Evolutionary conservation across 768 basidiomycete genomes (phyloP), one percentile per base, ranked within the genome.

Genomic region (Austroboletus eburneus): DNA sequence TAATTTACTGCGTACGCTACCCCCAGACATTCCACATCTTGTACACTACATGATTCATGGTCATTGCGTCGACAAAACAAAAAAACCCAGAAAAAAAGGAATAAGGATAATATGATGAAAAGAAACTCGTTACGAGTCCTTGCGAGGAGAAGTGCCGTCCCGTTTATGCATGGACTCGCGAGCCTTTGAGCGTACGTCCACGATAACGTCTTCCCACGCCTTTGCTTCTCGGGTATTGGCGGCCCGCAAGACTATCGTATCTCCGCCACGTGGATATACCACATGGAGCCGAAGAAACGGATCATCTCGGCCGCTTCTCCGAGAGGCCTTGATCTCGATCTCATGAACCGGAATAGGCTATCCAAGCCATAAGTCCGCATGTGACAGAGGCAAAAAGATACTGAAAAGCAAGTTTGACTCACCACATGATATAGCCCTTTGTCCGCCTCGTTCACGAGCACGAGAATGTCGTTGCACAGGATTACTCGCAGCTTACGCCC

Each of bases 391-490:
- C 27, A 27, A 27, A 27, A 12, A 27, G 27, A 27, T 27, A 6
- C 27, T 6, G 7, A 32, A 32, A 12, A 34, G 7, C 14, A 34
- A 5, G 34, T 35, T 20, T 9, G 27, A 69, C 82, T 56, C 43
- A 92, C 92, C 80, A 92, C 87, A 32, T 87, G 79, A 65, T 94
- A 94, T 13, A 95, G 61, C 12, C 80, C 81, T 50, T 76, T 80
- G 22, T 77, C 77, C 1, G 66, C 64, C 25, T 82, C 83, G 54
- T 93, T 90, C 17, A 91, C 85, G 46, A 98, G 72, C 3, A 97
- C 81, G 39, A 97, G 64, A 34, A 95, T 87, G 59, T 97, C 95
- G 58, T 79, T 95, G 58, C 93, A 97, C 51, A 98, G 65, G 65
- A 92, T 83, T 6, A 75, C 79, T 33, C 81, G 75, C 37, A 97